Evolutionary conservation across 129 eudicot genomes (phyloP).

Genomic region (Helianthus annuus): HanXRQr2.0-SUNRISE NC_035437.2:141924262-141924761

Average conservation of each 20-base stretch:
- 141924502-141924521: slow-evolving; percentile 18
- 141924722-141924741: slow-evolving; percentile 34
- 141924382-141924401: slow-evolving; percentile 30
- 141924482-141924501: neutral
- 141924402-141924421: slow-evolving; percentile 23
- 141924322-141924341: slow-evolving; percentile 12
- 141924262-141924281: slow-evolving; percentile 3
- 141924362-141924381: slow-evolving; percentile 26
- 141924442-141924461: neutral
- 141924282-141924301: neutral
- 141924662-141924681: slow-evolving; percentile 4
- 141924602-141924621: slow-evolving; percentile 3
- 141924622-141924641: neutral
- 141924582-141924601: slow-evolving; percentile 6
- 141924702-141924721: slow-evolving; percentile 17
- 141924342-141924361: slow-evolving; percentile 14
- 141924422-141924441: slow-evolving; percentile 27
- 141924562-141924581: slow-evolving; percentile 24
- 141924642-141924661: slow-evolving; percentile 18
- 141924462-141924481: slow-evolving; percentile 7
- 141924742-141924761: slow-evolving; percentile 15
- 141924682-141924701: slow-evolving; percentile 12
- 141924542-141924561: slow-evolving; percentile 10
- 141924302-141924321: slow-evolving; percentile 23
- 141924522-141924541: slow-evolving; percentile 17